phyloP scores from a whole-genome alignment of 345 rosid species.

The Chamaenerion angustifolium region DNA sequence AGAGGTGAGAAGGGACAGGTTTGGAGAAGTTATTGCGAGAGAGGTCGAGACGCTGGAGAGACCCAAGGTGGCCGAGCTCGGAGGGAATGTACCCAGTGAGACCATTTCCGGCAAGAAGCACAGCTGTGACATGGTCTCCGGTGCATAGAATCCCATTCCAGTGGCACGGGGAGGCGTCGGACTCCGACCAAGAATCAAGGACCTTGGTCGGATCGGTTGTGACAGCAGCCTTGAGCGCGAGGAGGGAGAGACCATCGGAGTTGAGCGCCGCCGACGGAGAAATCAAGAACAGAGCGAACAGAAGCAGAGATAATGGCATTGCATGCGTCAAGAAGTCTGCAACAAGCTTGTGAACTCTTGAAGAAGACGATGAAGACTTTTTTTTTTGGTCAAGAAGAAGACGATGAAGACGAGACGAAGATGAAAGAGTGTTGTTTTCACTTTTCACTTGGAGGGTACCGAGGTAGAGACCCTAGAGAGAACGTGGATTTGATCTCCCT shows the following conservation, averaged over 20 bases:
- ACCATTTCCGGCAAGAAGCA: conserved; percentile 34
- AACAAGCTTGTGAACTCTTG: too few relatives aligned
- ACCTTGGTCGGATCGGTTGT: conserved; percentile 45
- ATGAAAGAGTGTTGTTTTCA: too few relatives aligned
- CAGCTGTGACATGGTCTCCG: conserved; percentile 42
- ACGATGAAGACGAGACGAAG: conserved; percentile 2
- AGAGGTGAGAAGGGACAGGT: conserved; percentile 43
- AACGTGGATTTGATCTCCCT: neutral
- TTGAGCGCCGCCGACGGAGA: conserved; percentile 27
- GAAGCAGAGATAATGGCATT: neutral
- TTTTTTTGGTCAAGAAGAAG: too few relatives aligned
- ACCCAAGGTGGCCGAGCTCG: conserved; percentile 66
- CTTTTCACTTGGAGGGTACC: neutral
- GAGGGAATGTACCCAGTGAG: conserved; percentile 75
- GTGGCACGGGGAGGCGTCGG: conserved; percentile 66
- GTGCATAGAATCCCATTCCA: conserved; percentile 66
- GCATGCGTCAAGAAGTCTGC: conserved; percentile 19
- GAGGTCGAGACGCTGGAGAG: conserved; percentile 45
- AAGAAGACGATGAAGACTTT: conserved; percentile 13
- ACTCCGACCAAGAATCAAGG: conserved; percentile 57
- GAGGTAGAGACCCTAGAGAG: neutral
- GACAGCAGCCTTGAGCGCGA: conserved; percentile 76
- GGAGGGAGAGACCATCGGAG: conserved; percentile 73
- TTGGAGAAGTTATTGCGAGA: conserved; percentile 54
- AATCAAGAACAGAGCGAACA: conserved; percentile 8